A percentile compares a stretch with the other conserved stretches of the same genome.
phyloP scores from a whole-genome alignment of 257 asterid genomes.

The Solanum arcanum region DNA sequence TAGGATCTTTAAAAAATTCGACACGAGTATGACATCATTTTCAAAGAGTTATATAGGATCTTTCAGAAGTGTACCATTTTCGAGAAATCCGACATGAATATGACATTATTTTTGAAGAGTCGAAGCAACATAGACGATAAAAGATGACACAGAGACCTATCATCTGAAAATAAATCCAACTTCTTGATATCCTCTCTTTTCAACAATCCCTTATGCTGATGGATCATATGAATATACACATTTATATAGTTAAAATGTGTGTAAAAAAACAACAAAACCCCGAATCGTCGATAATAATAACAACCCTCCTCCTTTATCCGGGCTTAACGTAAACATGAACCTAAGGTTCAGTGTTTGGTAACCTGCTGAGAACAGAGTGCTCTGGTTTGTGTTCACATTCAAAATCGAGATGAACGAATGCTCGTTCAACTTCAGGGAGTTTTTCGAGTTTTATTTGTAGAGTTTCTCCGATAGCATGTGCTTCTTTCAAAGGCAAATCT shows the following conservation, averaged over 20 bases:
- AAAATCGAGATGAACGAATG: conserved; percentile 76
- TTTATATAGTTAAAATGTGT: neutral
- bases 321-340: neutral
- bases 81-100: rapidly evolving
- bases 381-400: conserved; percentile 91
- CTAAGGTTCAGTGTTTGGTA: conserved; percentile 68
- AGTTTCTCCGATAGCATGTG: conserved; percentile 71
- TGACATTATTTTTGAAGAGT: neutral
- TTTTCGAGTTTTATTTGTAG: conserved; percentile 74
- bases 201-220: neutral
- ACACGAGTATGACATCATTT: neutral
- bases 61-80: neutral
- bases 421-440: conserved; percentile 86
- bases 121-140: neutral
- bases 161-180: neutral
- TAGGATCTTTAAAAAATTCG: too few relatives aligned
- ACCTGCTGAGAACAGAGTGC: conserved; percentile 63
- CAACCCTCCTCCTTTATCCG: neutral
- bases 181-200: neutral
- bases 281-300: neutral
- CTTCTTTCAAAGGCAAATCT: conserved; percentile 76
- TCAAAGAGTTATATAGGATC: neutral
- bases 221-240: neutral
- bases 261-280: neutral
- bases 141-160: neutral